These are phyloP conservation scores for Crithidia brevicula DNA, from an alignment of 208 protist species.

Conservation along the genomic window DNA sequence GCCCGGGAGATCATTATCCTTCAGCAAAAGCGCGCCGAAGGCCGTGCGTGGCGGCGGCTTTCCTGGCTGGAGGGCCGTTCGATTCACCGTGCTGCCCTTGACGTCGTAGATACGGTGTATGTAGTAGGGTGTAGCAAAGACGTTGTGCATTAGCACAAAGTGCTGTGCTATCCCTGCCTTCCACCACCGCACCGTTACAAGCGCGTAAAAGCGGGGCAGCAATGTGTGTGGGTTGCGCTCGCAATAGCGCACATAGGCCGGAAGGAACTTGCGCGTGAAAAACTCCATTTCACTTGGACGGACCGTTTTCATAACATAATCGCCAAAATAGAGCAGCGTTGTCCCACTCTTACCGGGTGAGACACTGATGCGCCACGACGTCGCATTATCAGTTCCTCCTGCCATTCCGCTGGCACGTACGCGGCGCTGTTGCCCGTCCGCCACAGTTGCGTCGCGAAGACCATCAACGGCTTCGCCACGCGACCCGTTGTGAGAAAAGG, in stretches of 20 bases:
- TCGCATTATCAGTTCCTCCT: conserved; percentile 27
- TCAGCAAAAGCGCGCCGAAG: conserved; percentile 83
- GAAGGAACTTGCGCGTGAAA: conserved; percentile 68
- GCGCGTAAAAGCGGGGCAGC: conserved; percentile 84
- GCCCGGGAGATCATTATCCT: conserved; percentile 89
- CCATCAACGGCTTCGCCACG: not conserved
- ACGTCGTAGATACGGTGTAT: conserved; percentile 93
- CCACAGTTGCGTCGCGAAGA: not conserved
- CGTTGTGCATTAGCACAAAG: conserved; percentile 95
- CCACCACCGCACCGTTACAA: conserved; percentile 75
- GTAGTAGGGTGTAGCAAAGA: conserved; percentile 87
- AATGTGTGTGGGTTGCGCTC: conserved; percentile 87
- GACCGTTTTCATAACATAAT: conserved; percentile 92
- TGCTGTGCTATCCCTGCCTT: conserved; percentile 49
- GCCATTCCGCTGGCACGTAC: not conserved
- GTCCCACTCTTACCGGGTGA: conserved; percentile 89
- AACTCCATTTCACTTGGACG: conserved; percentile 80
- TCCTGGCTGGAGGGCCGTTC: conserved; percentile 55
- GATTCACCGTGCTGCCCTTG: conserved; percentile 90
- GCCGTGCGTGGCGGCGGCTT: conserved; percentile 68
- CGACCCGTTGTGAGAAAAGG: conserved; percentile 1
- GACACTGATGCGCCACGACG: conserved; percentile 71
- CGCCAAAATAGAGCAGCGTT: conserved; percentile 87
- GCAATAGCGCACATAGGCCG: conserved; percentile 77
- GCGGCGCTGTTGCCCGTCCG: conserved; percentile 15